Evolutionary conservation across 169 alveolate species (phyloP).

Genomic region (Babesia ovis): DNA sequence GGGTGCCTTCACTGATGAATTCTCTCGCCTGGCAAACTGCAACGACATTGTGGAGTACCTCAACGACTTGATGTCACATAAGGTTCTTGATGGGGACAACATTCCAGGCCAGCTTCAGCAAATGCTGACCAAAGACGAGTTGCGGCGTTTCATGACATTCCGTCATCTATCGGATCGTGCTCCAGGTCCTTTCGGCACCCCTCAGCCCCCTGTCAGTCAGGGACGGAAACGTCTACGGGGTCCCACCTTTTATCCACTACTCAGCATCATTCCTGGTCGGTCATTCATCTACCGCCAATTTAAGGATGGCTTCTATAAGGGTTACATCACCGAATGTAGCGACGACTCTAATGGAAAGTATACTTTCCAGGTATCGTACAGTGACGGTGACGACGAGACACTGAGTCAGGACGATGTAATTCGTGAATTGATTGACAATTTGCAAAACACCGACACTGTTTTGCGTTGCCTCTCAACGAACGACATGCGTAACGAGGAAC

Average conservation of each 20-base stretch:
- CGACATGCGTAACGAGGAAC: slow-evolving; percentile 45
- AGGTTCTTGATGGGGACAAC: slow-evolving; percentile 46
- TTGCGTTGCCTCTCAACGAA: slow-evolving; percentile 29
- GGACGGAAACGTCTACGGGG: neutral
- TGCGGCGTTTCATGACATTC: slow-evolving; percentile 46
- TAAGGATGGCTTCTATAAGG: slow-evolving; percentile 62
- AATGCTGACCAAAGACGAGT: slow-evolving; percentile 51
- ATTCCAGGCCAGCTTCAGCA: slow-evolving; percentile 54
- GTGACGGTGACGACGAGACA: slow-evolving; percentile 67
- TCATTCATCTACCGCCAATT: slow-evolving; percentile 44
- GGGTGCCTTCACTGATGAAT: slow-evolving; percentile 63
- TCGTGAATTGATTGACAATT: slow-evolving; percentile 32
- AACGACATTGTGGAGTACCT: slow-evolving; percentile 41
- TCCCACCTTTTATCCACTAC: slow-evolving; percentile 32
- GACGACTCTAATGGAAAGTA: slow-evolving; percentile 1
- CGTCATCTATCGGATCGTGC: slow-evolving; percentile 22
- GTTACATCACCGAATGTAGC: slow-evolving; percentile 9
- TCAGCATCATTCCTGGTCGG: slow-evolving; percentile 42
- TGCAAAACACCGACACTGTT: slow-evolving; percentile 20
- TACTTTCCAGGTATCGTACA: slow-evolving; percentile 47
- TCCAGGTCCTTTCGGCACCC: slow-evolving; percentile 21
- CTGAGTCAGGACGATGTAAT: slow-evolving; percentile 42
- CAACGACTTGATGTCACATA: slow-evolving; percentile 61
- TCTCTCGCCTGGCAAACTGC: slow-evolving; percentile 49
- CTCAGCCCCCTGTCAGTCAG: neutral